phyloP scores from a whole-genome alignment of 2,329 filamentous ascomycete species.

The Pseudocercospora eumusae region DNA sequence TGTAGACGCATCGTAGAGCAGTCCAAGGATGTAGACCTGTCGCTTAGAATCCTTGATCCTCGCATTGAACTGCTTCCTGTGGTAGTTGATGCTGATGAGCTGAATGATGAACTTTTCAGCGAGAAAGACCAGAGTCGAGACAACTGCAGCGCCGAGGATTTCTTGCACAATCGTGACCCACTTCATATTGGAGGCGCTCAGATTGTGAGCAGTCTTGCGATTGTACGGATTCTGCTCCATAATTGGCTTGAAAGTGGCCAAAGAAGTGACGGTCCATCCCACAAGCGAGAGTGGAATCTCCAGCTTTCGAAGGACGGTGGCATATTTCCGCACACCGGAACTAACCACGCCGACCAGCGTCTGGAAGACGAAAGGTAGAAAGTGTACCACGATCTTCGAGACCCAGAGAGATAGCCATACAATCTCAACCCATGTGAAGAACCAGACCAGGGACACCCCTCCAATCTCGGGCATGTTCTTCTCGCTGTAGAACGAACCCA shows the following conservation, averaged over 20 bases:
- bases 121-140: conserved; percentile 69
- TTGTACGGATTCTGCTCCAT: conserved; percentile 43
- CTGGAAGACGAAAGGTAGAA: conserved; percentile 61
- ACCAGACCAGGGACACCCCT: conserved; percentile 59
- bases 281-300: conserved; percentile 64
- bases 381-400: conserved; percentile 61
- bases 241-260: conserved; percentile 61
- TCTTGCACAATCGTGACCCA: conserved; percentile 63
- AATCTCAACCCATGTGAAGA: conserved; percentile 67
- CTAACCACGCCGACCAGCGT: conserved; percentile 64
- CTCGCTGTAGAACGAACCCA: conserved; percentile 54
- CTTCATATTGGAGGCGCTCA: conserved; percentile 30
- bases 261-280: conserved; percentile 60
- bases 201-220: conserved; percentile 15
- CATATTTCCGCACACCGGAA: conserved; percentile 65
- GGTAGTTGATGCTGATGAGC: conserved; percentile 81
- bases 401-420: conserved; percentile 65
- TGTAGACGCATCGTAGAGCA: conserved; percentile 88
- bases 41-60: conserved; percentile 88
- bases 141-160: conserved; percentile 66
- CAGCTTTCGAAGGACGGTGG: conserved; percentile 58
- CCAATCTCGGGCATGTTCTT: conserved; percentile 50
- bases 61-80: conserved; percentile 78
- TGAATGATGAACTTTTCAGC: conserved; percentile 79
- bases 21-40: conserved; percentile 75